These are phyloP conservation scores for Ostreobium quekettii DNA, from an alignment of 139 green algal genomes.

Conservation along the genomic window DNA sequence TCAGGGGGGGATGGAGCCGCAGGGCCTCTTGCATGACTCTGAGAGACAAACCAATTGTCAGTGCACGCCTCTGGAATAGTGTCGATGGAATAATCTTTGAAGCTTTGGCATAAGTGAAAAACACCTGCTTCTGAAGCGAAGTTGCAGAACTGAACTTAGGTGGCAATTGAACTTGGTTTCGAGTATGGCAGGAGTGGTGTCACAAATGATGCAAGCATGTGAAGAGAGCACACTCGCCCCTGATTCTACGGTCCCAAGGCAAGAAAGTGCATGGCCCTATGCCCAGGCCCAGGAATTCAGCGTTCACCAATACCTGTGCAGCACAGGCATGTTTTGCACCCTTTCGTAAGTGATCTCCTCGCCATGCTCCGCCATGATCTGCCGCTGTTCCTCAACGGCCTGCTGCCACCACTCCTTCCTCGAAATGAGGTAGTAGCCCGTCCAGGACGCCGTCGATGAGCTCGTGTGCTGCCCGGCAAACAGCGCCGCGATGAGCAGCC, in stretches of 20 bases:
- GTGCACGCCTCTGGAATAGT: no score
- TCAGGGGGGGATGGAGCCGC: constrained; percentile 89
- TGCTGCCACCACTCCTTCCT: constrained; percentile 38
- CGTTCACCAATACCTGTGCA: constrained; percentile 79
- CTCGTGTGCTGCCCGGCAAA: constrained; percentile 98
- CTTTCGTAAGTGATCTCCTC: constrained; percentile 66
- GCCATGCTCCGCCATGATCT: constrained; percentile 62
- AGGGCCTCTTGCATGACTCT: constrained; percentile 59
- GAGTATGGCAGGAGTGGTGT: no score
- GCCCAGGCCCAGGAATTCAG: no score
- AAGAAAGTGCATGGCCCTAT: no score
- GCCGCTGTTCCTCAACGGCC: constrained; percentile 67
- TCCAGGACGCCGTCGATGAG: constrained; percentile 91
- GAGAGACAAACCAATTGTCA: constrained; percentile 18
- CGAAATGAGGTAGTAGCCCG: constrained; percentile 63
- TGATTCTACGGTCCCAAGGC: no score
- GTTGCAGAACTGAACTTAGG: no score
- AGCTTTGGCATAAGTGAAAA: no score
- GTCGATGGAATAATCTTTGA: no score
- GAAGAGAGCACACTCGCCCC: no score
- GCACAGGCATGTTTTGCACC: constrained; percentile 78
- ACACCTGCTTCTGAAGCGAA: no score
- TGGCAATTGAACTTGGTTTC: no score
- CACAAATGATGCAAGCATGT: no score
- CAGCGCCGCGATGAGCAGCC: constrained; percentile 93